Evolutionary conservation across 192 early-diverging fungal species (phyloP).

Genomic region (Spizellomyces sp.): DNA sequence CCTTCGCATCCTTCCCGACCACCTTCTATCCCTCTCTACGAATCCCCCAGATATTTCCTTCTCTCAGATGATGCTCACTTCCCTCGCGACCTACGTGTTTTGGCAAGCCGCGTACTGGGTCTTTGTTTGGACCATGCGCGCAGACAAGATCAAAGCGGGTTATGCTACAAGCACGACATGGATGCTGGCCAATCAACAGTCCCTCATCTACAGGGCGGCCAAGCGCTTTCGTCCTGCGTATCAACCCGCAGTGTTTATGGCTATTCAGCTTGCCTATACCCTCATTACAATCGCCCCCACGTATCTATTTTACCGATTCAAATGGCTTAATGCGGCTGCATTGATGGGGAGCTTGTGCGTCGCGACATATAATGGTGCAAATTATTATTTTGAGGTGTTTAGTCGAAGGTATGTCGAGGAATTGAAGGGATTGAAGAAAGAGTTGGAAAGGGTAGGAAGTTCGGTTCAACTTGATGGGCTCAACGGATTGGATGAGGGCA

Average conservation of each 20-base stretch:
- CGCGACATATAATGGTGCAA: conserved; percentile 68
- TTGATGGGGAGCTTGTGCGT: conserved; percentile 54
- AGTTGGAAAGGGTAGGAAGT: conserved; percentile 19
- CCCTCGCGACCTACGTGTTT: conserved; percentile 44
- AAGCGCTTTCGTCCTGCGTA: conserved; percentile 38
- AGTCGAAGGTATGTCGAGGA: conserved; percentile 52
- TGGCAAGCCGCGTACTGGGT: conserved; percentile 46
- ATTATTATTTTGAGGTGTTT: conserved; percentile 75
- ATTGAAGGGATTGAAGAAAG: conserved; percentile 26
- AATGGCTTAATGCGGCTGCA: conserved; percentile 57
- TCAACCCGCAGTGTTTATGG: conserved; percentile 63
- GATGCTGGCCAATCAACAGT: conserved; percentile 54
- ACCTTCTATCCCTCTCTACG: not conserved
- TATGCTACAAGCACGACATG: conserved; percentile 65
- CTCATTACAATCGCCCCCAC: conserved; percentile 51
- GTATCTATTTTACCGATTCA: conserved; percentile 52
- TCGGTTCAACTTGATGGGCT: not conserved
- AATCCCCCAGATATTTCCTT: conserved; percentile 21
- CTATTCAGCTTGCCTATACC: conserved; percentile 58
- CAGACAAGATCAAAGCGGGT: conserved; percentile 40
- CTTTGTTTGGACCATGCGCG: conserved; percentile 34
- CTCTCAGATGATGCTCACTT: conserved; percentile 25
- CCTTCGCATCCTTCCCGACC: conserved; percentile 2
- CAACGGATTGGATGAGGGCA: no score
- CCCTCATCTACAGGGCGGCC: conserved; percentile 12